A percentile compares a stretch with the other conserved stretches of the same genome.
phyloP scores from a whole-genome alignment of 2,329 filamentous ascomycete genomes.

The Calonectria fujianensis region DNA sequence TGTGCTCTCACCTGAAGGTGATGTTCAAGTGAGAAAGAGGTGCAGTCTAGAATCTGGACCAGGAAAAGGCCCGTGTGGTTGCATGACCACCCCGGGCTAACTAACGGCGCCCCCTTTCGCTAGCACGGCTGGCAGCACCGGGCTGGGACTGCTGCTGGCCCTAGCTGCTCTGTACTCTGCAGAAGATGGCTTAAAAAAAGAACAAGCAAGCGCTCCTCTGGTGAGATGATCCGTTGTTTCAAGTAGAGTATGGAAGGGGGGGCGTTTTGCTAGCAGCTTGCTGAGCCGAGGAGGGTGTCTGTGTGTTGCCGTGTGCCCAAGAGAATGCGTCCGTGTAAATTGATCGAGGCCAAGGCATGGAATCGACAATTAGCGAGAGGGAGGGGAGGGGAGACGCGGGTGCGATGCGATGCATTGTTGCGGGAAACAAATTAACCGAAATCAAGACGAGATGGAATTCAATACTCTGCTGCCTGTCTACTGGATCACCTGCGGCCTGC shows the following conservation, averaged over 20 bases:
- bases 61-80: conserved; percentile 18
- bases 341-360: conserved; percentile 18
- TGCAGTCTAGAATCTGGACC: conserved; percentile 15
- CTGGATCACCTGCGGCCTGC: too few species aligned
- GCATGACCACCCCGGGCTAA: conserved; percentile 5
- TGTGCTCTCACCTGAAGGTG: conserved; percentile 24
- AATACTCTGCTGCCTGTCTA: background rate
- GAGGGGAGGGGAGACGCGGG: conserved; percentile 1
- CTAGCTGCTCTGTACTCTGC: background rate
- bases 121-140: conserved; percentile 3
- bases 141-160: background rate
- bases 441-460: conserved; percentile 23
- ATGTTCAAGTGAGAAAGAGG: conserved; percentile 2
- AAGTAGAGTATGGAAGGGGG: conserved; percentile 47
- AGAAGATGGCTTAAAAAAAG: conserved; percentile 14
- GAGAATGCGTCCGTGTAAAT: conserved; percentile 21
- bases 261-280: conserved; percentile 23
- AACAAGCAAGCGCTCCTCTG: background rate
- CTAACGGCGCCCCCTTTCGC: conserved; percentile 24
- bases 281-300: conserved; percentile 25
- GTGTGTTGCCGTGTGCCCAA: conserved; percentile 24
- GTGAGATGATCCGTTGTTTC: conserved; percentile 50
- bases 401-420: conserved; percentile 16
- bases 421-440: conserved; percentile 10
- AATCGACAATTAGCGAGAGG: conserved; percentile 15